A percentile compares a stretch with the other conserved stretches of the same genome.
phyloP scores from a whole-genome alignment of 2,329 filamentous ascomycete genomes.

The Botrytis galanthina region DNA sequence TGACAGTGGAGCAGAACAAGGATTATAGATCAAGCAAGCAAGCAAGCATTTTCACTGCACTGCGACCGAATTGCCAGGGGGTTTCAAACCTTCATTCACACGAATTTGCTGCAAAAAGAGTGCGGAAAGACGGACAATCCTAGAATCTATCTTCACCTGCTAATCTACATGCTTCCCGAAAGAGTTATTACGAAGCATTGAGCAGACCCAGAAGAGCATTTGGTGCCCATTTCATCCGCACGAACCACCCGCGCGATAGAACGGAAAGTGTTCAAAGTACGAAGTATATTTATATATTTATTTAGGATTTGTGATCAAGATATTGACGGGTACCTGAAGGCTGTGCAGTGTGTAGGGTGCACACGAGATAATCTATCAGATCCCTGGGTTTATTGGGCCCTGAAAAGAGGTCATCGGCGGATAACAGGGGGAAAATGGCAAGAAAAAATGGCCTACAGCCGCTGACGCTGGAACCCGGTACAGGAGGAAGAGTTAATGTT shows the following conservation, averaged over 20 bases:
- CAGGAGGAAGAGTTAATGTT: constrained; percentile 22
- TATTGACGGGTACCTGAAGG: constrained; percentile 26
- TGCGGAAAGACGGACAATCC: neutral
- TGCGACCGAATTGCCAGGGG: constrained; percentile 3
- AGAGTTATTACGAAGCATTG: constrained; percentile 4
- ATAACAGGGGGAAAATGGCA: constrained; percentile 32
- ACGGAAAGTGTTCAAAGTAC: constrained; percentile 18
- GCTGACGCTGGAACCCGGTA: constrained; percentile 33
- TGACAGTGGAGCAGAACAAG: constrained; percentile 16
- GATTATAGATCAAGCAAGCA: constrained; percentile 5
- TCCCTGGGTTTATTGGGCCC: constrained; percentile 16
- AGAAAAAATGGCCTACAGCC: constrained; percentile 37
- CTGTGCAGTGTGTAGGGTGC: constrained; percentile 26
- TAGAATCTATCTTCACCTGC: neutral
- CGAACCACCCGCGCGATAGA: constrained; percentile 23
- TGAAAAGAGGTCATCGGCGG: constrained; percentile 23
- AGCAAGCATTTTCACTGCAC: neutral
- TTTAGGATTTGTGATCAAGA: constrained; percentile 27
- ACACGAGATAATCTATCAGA: constrained; percentile 28
- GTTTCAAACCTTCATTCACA: neutral
- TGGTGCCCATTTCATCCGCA: constrained; percentile 21
- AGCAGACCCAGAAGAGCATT: constrained; percentile 6
- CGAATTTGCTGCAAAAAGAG: neutral
- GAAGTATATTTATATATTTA: constrained; percentile 22
- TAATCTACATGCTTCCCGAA: constrained; percentile 4